These are phyloP conservation scores for Hydnum rufescens DNA, from an alignment of 768 basidiomycete genomes.

Conservation along the genomic window DNA sequence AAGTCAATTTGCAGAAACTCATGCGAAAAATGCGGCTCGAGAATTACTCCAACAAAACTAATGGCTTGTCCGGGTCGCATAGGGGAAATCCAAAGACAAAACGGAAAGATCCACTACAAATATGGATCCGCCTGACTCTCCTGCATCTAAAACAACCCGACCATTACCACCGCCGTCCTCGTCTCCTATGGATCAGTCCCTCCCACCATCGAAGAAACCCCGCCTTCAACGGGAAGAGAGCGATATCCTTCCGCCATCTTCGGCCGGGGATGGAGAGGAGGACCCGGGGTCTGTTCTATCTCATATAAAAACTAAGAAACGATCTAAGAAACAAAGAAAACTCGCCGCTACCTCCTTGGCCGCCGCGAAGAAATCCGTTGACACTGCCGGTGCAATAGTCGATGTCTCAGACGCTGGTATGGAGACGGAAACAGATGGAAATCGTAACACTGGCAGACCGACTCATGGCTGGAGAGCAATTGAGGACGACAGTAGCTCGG, in stretches of 20 bases:
- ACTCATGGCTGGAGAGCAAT: conserved; percentile 1
- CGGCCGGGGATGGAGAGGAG: conserved; percentile 7
- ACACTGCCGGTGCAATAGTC: conserved; percentile 13
- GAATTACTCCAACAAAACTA: conserved; percentile 8
- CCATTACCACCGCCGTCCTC: background rate
- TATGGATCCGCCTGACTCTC: background rate
- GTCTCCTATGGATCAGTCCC: background rate
- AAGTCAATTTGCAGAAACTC: background rate
- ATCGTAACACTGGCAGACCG: background rate
- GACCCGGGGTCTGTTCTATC: background rate
- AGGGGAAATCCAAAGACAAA: conserved; percentile 3
- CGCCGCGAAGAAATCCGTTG: background rate
- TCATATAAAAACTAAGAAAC: background rate
- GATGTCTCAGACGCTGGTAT: conserved; percentile 4
- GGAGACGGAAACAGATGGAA: background rate
- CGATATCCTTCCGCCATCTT: conserved; percentile 6
- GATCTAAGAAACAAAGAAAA: background rate
- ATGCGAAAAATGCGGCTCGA: conserved; percentile 5
- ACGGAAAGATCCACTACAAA: background rate
- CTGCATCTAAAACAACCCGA: background rate
- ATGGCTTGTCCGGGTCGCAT: no score
- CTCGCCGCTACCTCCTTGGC: background rate
- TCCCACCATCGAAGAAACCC: background rate
- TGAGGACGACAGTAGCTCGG: conserved; percentile 13
- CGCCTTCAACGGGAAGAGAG: background rate